Evolutionary conservation across 257 asterid species (phyloP).

Genomic region (Capsicum chinense): DNA sequence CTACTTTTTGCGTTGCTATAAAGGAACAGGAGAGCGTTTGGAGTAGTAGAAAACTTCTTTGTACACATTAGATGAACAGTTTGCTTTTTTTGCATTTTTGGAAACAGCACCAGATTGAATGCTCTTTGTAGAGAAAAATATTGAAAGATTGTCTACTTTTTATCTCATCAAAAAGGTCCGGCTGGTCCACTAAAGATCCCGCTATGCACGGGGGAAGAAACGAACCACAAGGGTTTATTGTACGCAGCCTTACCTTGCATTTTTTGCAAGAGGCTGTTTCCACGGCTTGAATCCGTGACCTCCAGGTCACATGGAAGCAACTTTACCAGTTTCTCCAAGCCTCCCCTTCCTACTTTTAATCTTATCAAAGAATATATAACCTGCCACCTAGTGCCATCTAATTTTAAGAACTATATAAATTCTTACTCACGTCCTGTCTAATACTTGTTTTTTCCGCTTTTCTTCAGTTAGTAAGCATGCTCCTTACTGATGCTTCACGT

Average conservation of each 20-base stretch:
- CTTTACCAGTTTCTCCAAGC: no score
- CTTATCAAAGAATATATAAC: not conserved
- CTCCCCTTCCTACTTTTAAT: not conserved
- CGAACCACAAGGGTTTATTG: no score
- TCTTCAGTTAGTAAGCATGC: not conserved
- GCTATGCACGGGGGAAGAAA: no score
- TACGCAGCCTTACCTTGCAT: no score
- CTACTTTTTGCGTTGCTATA: not conserved
- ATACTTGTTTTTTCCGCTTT: not conserved
- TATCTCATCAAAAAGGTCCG: not conserved
- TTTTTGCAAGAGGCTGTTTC: no score
- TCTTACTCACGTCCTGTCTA: not conserved
- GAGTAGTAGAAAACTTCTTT: not conserved
- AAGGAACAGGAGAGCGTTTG: not conserved
- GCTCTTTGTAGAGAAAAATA: not conserved
- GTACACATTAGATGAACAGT: not conserved
- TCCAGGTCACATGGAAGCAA: no score
- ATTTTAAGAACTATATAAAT: not conserved
- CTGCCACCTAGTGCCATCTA: not conserved
- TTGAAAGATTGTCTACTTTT: not conserved
- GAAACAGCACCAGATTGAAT: conserved; percentile 14
- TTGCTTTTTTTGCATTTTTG: conserved; percentile 9
- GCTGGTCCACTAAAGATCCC: no score
- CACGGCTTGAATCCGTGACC: no score
- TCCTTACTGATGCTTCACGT: not conserved